Conservation (phyloP, 2,329 filamentous ascomycete species). For the Trichoderma koningiopsis region DNA sequence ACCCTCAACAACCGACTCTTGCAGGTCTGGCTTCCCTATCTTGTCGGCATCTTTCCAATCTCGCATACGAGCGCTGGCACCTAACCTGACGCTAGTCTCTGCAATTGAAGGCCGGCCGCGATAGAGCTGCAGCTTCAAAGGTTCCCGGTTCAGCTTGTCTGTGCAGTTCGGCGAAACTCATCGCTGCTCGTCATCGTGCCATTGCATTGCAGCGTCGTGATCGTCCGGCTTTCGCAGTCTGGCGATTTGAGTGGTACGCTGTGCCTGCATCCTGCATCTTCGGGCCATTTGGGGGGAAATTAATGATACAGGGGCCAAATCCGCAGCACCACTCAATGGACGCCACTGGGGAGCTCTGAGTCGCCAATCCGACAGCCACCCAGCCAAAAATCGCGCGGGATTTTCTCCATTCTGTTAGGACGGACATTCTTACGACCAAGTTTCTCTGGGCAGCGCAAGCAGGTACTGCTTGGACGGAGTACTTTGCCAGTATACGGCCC, state of each 20-base stretch:
- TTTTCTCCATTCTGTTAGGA: neutral
- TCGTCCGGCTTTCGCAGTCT: conserved; percentile 8
- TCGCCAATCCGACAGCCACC: conserved; percentile 13
- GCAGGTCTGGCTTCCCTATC: neutral
- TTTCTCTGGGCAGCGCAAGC: neutral
- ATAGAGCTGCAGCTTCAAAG: neutral
- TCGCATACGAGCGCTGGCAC: neutral
- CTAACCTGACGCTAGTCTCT: neutral
- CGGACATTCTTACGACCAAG: conserved; percentile 6
- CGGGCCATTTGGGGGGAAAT: conserved; percentile 24
- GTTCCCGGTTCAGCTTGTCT: neutral
- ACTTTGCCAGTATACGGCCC: conserved; percentile 22
- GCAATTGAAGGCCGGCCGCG: neutral
- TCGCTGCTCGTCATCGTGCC: conserved; percentile 9
- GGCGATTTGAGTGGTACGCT: conserved; percentile 11
- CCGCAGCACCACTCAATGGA: conserved; percentile 20
- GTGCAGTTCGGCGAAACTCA: conserved; percentile 12
- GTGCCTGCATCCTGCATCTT: conserved; percentile 22
- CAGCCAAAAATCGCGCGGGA: conserved; percentile 24
- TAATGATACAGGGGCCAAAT: conserved; percentile 17
- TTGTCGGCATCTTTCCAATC: neutral
- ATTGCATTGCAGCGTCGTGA: conserved; percentile 19
- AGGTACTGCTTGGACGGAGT: neutral
- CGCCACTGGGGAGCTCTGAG: conserved; percentile 15
- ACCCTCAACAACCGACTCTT: neutral